Percentiles rank a stretch among this genome's conserved stretches.
These are phyloP conservation scores for Amylostereum areolatum DNA, from an alignment of 1,284 basidiomycete genomes.

Conservation along the genomic window DNA sequence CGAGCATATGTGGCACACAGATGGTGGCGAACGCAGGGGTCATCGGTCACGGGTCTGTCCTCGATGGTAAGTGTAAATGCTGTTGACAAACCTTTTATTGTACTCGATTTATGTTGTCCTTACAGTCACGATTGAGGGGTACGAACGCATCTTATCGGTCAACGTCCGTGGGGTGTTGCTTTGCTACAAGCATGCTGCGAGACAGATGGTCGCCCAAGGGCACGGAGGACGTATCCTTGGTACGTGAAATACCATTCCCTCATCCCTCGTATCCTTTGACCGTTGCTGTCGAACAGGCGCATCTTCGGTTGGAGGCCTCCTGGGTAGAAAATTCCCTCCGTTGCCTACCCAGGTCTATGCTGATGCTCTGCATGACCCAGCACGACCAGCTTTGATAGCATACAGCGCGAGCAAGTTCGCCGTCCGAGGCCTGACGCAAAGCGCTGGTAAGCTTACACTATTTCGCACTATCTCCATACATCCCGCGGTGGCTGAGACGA, in stretches of 20 bases:
- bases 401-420: conserved; percentile 38
- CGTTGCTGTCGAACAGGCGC: conserved; percentile 3
- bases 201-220: conserved; percentile 38
- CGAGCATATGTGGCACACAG: neutral
- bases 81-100: neutral
- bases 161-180: conserved; percentile 29
- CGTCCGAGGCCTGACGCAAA: conserved; percentile 33
- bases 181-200: conserved; percentile 31
- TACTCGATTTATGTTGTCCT: too few relatives aligned
- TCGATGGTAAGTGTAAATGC: conserved; percentile 5
- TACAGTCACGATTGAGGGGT: conserved; percentile 5
- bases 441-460: conserved; percentile 14
- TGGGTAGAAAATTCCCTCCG: too few relatives aligned
- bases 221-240: conserved; percentile 34
- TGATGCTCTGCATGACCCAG: neutral
- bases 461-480: neutral
- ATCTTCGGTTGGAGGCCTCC: neutral
- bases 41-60: conserved; percentile 25
- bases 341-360: neutral
- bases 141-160: conserved; percentile 6
- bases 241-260: conserved; percentile 20
- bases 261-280: neutral
- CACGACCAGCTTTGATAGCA: conserved; percentile 15
- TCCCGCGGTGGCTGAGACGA: neutral
- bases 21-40: conserved; percentile 34